Conservation (phyloP, 2,329 filamentous ascomycete species). For the Diaporthe amygdali region DNA sequence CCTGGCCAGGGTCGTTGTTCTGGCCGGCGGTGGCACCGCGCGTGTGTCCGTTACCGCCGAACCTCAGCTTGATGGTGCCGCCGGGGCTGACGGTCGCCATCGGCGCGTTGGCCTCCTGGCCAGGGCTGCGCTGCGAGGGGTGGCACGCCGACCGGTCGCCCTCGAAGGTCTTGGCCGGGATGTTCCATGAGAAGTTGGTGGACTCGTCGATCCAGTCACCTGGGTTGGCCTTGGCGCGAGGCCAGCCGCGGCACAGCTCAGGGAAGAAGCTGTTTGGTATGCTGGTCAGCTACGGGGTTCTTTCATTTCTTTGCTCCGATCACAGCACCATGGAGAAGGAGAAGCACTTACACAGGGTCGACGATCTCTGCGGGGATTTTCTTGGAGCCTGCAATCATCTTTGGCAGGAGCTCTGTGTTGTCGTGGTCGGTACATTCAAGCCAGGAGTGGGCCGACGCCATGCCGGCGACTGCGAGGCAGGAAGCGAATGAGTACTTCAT, state of each 20-base stretch:
- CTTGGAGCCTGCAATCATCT: conserved; percentile 9
- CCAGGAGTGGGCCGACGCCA: conserved; percentile 11
- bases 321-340: background rate
- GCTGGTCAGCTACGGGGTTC: background rate
- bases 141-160: conserved; percentile 11
- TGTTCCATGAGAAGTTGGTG: conserved; percentile 13
- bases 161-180: background rate
- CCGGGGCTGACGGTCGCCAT: conserved; percentile 11
- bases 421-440: conserved; percentile 12
- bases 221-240: conserved; percentile 7
- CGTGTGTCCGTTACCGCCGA: conserved; percentile 9
- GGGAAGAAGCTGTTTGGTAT: conserved; percentile 5
- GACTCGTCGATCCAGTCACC: conserved; percentile 15
- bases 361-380: background rate
- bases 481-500: conserved; percentile 11
- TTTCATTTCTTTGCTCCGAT: background rate
- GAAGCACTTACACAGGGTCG: conserved; percentile 9
- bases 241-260: conserved; percentile 4
- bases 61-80: conserved; percentile 11
- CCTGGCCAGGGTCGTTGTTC: conserved; percentile 4
- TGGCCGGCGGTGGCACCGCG: background rate
- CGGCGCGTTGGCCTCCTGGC: conserved; percentile 3
- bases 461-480: conserved; percentile 6
- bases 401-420: conserved; percentile 4
- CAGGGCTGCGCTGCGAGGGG: conserved; percentile 6